phyloP scores from a whole-genome alignment of 495 filamentous ascomycete genomes.

The Lepraria neglecta region DNA sequence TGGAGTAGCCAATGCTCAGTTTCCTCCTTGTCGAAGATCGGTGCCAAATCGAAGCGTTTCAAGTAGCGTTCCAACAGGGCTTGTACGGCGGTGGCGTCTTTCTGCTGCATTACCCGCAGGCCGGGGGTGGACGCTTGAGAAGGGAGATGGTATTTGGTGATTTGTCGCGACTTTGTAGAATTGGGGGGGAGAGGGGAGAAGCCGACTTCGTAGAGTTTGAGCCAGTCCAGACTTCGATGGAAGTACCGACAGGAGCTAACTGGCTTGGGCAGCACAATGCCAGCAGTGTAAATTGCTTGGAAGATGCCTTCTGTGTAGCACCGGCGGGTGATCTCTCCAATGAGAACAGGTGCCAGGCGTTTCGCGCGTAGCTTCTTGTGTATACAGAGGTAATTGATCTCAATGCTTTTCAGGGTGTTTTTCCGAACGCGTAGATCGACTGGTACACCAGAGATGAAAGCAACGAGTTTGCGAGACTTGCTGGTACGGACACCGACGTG shows the following conservation, averaged over 20 bases:
- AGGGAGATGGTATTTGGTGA: conserved; percentile 72
- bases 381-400: conserved; percentile 96
- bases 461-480: conserved; percentile 74
- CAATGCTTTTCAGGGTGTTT: conserved; percentile 66
- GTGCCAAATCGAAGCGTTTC: conserved; percentile 73
- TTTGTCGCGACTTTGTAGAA: conserved; percentile 75
- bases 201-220: conserved; percentile 86
- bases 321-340: conserved; percentile 91
- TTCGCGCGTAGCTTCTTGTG: conserved; percentile 97
- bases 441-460: conserved; percentile 90
- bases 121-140: conserved; percentile 61
- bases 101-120: conserved; percentile 70
- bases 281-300: conserved; percentile 93
- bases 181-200: conserved; percentile 77
- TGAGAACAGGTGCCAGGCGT: conserved; percentile 82
- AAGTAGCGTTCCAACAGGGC: conserved; percentile 72
- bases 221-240: conserved; percentile 88
- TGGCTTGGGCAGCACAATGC: conserved; percentile 81
- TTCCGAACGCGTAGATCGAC: conserved; percentile 72
- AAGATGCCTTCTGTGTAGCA: conserved; percentile 77
- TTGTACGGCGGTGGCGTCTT: conserved; percentile 72
- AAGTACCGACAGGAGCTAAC: conserved; percentile 90
- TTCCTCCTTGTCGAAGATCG: conserved; percentile 70
- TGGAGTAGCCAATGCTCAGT: conserved; percentile 83
- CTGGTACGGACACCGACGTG: conserved; percentile 84